phyloP scores from a whole-genome alignment of 2,329 filamentous ascomycete genomes.

The Rutstroemia sp. region DNA sequence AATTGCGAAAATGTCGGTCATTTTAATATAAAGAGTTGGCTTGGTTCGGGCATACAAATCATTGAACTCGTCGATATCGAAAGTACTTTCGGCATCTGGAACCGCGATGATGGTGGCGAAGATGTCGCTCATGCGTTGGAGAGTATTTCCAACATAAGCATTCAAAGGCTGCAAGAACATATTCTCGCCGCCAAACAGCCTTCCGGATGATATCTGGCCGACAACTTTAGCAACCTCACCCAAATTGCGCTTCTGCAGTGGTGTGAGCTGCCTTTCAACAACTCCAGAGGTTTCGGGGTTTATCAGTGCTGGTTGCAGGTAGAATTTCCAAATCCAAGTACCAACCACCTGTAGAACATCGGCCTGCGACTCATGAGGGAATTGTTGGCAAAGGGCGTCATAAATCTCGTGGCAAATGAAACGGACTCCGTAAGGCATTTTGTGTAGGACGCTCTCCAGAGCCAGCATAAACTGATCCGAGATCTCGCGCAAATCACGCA shows the following conservation, averaged over 20 bases:
- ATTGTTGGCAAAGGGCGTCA: slow-evolving; percentile 66
- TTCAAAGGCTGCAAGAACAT: slow-evolving; percentile 94
- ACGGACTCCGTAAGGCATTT: slow-evolving; percentile 88
- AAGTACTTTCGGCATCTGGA: slow-evolving; percentile 79
- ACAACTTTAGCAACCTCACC: slow-evolving; percentile 87
- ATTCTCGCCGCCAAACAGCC: slow-evolving; percentile 88
- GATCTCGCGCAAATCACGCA: slow-evolving; percentile 90
- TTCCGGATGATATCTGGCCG: slow-evolving; percentile 78
- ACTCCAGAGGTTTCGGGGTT: slow-evolving; percentile 90
- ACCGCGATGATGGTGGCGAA: slow-evolving; percentile 75
- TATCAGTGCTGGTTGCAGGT: slow-evolving; percentile 82
- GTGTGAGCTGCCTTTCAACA: slow-evolving; percentile 79
- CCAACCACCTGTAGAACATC: slow-evolving; percentile 76
- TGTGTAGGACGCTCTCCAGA: slow-evolving; percentile 74
- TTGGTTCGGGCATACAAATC: slow-evolving; percentile 95
- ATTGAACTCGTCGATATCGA: slow-evolving; percentile 98
- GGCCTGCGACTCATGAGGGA: slow-evolving; percentile 70
- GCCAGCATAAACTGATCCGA: slow-evolving; percentile 81
- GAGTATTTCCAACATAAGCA: slow-evolving; percentile 78
- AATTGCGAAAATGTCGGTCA: slow-evolving; percentile 93
- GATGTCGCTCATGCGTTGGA: slow-evolving; percentile 69
- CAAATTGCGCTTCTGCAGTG: slow-evolving; percentile 88
- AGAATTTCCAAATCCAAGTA: slow-evolving; percentile 91
- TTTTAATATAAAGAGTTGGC: slow-evolving; percentile 98
- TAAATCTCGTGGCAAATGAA: slow-evolving; percentile 85